Evolutionary conservation across 305 asterid species (phyloP).

Genomic region (Solanum hybrid): DNA sequence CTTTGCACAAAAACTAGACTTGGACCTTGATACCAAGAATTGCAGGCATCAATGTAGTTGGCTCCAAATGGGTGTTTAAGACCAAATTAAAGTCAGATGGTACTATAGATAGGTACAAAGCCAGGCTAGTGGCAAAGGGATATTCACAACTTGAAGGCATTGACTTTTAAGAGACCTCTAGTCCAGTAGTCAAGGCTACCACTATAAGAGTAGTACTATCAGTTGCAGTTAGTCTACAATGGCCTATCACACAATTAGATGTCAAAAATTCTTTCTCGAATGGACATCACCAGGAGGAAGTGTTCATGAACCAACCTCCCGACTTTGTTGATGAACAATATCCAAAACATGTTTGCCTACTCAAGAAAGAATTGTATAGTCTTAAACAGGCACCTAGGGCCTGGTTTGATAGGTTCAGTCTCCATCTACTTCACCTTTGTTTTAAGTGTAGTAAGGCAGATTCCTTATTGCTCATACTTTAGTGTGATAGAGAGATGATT

Average conservation of each 20-base stretch:
- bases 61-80: not conserved
- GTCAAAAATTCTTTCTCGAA: not conserved
- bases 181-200: not conserved
- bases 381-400: not conserved
- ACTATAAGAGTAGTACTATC: not conserved
- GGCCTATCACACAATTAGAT: not conserved
- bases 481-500: not conserved
- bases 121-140: not conserved
- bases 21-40: not conserved
- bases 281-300: not conserved
- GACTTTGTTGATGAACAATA: not conserved
- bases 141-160: not conserved
- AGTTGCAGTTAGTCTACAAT: not conserved
- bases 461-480: not conserved
- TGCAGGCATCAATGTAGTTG: not conserved
- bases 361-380: not conserved
- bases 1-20: not conserved
- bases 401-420: not conserved
- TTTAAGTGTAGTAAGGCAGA: not conserved
- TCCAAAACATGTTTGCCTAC: not conserved
- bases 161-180: not conserved
- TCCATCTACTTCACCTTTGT: not conserved
- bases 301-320: not conserved
- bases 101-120: not conserved
- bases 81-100: not conserved